Percentiles rank a stretch among this genome's conserved stretches.
These are phyloP conservation scores for Hygrophila difformis DNA, from an alignment of 257 asterid species.

Conservation along the genomic window DNA sequence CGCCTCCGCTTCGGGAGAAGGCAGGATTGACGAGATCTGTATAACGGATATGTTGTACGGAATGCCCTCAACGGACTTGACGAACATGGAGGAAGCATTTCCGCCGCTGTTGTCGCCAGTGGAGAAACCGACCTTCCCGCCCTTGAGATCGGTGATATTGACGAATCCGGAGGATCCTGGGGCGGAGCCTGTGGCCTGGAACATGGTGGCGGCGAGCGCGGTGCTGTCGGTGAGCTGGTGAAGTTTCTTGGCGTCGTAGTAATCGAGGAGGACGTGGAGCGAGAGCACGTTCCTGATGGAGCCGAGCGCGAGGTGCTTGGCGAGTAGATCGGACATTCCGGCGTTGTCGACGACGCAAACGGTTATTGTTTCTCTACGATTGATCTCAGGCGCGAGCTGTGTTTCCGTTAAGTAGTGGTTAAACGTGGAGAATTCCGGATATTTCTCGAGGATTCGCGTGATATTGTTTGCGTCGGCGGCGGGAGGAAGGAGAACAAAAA, in stretches of 20 bases:
- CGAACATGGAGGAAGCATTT: slow-evolving; percentile 36
- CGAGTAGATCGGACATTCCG: slow-evolving; percentile 55
- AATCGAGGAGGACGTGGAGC: slow-evolving; percentile 65
- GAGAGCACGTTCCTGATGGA: slow-evolving; percentile 46
- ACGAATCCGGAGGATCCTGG: slow-evolving; percentile 64
- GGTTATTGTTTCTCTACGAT: slow-evolving; percentile 52
- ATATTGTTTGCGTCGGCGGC: slow-evolving; percentile 46
- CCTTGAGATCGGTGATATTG: slow-evolving; percentile 43
- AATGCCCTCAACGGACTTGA: slow-evolving; percentile 26
- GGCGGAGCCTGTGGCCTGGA: slow-evolving; percentile 68
- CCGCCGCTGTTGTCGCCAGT: slow-evolving; percentile 24
- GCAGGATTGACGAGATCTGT: slow-evolving; percentile 46
- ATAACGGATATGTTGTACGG: slow-evolving; percentile 68
- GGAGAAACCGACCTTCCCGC: slow-evolving; percentile 62
- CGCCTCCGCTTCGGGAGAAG: slow-evolving; percentile 57
- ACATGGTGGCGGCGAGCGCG: slow-evolving; percentile 61
- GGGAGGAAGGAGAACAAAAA: slow-evolving; percentile 20
- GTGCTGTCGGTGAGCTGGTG: slow-evolving; percentile 59
- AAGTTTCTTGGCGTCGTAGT: slow-evolving; percentile 60
- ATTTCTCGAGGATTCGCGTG: slow-evolving; percentile 37
- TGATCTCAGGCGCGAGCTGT: slow-evolving; percentile 55
- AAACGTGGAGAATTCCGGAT: slow-evolving; percentile 49
- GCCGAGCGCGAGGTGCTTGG: slow-evolving; percentile 32
- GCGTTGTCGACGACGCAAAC: slow-evolving; percentile 55
- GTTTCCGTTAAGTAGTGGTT: slow-evolving; percentile 52